Base-by-base conservation (phyloP, 768 basidiomycete genomes). In the Rhizopogon roseolus region DNA sequence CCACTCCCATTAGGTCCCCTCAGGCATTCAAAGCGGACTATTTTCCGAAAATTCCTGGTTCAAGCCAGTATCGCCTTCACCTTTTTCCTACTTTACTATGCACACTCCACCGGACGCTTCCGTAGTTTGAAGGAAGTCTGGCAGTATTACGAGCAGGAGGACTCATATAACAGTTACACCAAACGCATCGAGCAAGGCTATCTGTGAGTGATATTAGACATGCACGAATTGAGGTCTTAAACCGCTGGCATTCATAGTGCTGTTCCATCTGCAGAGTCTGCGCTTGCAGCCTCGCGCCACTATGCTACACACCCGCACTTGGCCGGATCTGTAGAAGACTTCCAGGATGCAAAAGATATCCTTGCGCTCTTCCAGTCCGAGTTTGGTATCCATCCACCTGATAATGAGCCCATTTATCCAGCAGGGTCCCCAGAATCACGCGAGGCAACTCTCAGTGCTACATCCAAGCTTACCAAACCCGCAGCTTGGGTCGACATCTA, bases 401-500 rank as follows among this genome's bases (percentile, higher is more conserved):
- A 37, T 6, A 54, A 64, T 5, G 62, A 73, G 8, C 84, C 87
- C 16, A 75, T 93, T 51, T 93, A 79, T 63, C 71, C 81, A 19
- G 89, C 90, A 17, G 92, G 93, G 4, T 78, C 87, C 29, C 63
- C 70, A 9, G 74, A 77, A 50, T 90, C 88, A 29, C 85, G 84
- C 50, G 75, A 80, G 42, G 81, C 88, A 5, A 92, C 89, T 0
- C 73, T 88, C 14, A 66, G 68, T 17, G 71, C 82, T 40, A 80
- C 81, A 0, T 65, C 73, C 27, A 72, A 71, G 5, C 71, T 78
- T 38, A 69, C 61, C 29, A 68, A 66, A 25, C 86, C 88, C 2
- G 77, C 72, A 0, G 89, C 86, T 53, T 93, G 91, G 91, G 83
- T 93, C 54, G 90, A 93, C 59, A 78, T 80, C 37, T 97, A 98